Conservation (phyloP, 208 protist genomes). For the Leishmania mexicana region DNA sequence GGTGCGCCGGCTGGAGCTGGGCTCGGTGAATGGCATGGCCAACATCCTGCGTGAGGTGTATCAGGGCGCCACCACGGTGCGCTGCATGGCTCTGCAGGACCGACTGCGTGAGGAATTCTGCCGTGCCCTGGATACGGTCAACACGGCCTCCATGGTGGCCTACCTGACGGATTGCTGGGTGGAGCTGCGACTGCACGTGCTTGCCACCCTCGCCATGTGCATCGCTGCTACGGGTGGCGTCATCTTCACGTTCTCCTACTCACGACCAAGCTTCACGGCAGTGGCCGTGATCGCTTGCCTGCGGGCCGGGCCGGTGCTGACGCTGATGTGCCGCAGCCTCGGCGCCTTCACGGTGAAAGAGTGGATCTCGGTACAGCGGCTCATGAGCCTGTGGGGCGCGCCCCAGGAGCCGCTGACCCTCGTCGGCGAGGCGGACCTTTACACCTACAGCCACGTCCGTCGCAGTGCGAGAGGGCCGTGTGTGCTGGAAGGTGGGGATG, state of each 20-base stretch:
- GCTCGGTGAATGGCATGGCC: conserved; percentile 43
- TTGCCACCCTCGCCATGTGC: conserved; percentile 46
- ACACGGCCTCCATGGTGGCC: conserved; percentile 57
- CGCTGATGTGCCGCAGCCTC: conserved; percentile 41
- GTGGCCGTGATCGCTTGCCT: conserved; percentile 53
- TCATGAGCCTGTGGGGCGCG: conserved; percentile 55
- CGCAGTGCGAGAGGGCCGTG: conserved; percentile 1
- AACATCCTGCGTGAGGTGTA: conserved; percentile 63
- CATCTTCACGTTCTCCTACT: conserved; percentile 42
- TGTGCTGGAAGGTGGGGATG: conserved; percentile 16
- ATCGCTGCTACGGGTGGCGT: conserved; percentile 50
- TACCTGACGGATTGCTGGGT: conserved; percentile 69
- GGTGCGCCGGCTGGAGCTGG: conserved; percentile 59
- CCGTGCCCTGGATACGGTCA: conserved; percentile 59
- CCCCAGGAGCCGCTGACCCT: conserved; percentile 48
- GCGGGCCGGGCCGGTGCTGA: conserved; percentile 43
- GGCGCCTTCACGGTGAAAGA: conserved; percentile 41
- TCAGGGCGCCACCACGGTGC: conserved; percentile 54
- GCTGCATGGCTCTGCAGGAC: conserved; percentile 60
- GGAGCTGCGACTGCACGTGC: conserved; percentile 52
- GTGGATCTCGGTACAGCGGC: conserved; percentile 59
- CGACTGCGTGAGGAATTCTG: conserved; percentile 74
- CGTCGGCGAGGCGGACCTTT: conserved; percentile 26
- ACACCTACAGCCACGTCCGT: conserved; percentile 29
- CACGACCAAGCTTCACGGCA: conserved; percentile 45